Percentiles rank a stretch among this genome's conserved stretches.
Conservation (phyloP, 257 asterid genomes). For the Linaria vulgaris region DNA sequence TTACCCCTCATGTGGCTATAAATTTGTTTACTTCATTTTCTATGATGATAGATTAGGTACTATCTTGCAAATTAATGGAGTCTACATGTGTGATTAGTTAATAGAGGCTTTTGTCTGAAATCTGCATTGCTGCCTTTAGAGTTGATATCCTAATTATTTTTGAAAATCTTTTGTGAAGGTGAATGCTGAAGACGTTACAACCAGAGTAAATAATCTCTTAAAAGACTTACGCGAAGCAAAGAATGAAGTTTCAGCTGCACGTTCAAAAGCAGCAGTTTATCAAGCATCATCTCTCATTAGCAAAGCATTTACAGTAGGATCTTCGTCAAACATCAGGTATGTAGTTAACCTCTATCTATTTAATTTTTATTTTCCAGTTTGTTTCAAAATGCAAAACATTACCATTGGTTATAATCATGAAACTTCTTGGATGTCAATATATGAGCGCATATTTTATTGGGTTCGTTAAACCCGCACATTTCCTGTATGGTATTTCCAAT, state of each 20-base stretch:
- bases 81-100: too few relatives aligned
- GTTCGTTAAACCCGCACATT: too few relatives aligned
- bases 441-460: too few relatives aligned
- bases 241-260: slow-evolving; percentile 72
- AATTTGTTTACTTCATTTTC: too few relatives aligned
- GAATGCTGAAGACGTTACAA: slow-evolving; percentile 80
- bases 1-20: too few relatives aligned
- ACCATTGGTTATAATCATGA: neutral
- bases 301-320: slow-evolving; percentile 57
- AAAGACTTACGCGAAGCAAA: slow-evolving; percentile 74
- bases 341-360: neutral
- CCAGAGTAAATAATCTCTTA: slow-evolving; percentile 67
- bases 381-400: neutral
- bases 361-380: neutral
- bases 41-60: too few relatives aligned
- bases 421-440: too few relatives aligned
- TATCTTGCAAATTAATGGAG: too few relatives aligned
- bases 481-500: too few relatives aligned
- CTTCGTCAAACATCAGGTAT: slow-evolving; percentile 59
- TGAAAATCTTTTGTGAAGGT: slow-evolving; percentile 42
- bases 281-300: slow-evolving; percentile 62
- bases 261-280: slow-evolving; percentile 76
- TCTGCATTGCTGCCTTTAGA: too few relatives aligned
- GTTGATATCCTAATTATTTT: too few relatives aligned
- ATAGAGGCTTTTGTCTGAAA: too few relatives aligned